These are phyloP conservation scores for Aspergillus niger DNA, from an alignment of 2,329 filamentous ascomycete species.

Conservation along the genomic window DNA sequence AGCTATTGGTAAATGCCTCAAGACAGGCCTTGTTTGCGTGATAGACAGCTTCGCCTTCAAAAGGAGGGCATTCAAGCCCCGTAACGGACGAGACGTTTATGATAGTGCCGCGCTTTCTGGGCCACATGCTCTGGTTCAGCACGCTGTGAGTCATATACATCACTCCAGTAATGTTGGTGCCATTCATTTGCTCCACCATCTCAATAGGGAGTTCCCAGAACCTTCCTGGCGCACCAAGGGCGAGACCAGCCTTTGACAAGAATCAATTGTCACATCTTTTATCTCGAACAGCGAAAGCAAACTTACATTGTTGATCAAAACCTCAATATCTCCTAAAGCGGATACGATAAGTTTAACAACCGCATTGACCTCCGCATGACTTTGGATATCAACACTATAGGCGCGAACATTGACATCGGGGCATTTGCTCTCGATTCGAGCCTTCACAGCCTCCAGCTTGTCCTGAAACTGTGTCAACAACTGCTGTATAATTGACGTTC, in stretches of 20 bases:
- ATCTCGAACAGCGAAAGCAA: background rate
- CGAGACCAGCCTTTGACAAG: slow-evolving; percentile 45
- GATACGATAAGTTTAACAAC: slow-evolving; percentile 35
- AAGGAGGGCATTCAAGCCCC: slow-evolving; percentile 51
- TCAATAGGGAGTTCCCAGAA: slow-evolving; percentile 48
- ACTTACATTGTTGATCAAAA: slow-evolving; percentile 50
- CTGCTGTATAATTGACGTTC: background rate
- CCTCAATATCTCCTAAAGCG: slow-evolving; percentile 44
- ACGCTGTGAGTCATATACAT: slow-evolving; percentile 51
- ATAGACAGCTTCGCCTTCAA: slow-evolving; percentile 53
- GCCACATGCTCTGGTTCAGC: slow-evolving; percentile 48
- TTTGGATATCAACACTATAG: slow-evolving; percentile 22
- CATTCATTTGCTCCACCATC: slow-evolving; percentile 49
- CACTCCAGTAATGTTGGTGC: slow-evolving; percentile 52
- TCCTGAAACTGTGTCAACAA: slow-evolving; percentile 15
- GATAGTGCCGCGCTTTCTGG: slow-evolving; percentile 46
- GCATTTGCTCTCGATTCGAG: background rate
- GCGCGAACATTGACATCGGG: slow-evolving; percentile 14
- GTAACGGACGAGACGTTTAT: slow-evolving; percentile 54
- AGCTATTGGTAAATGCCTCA: slow-evolving; percentile 53
- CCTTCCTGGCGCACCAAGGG: slow-evolving; percentile 47
- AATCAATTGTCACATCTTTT: background rate
- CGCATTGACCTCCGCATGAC: slow-evolving; percentile 23
- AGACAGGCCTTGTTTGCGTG: slow-evolving; percentile 52
- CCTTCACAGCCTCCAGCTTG: slow-evolving; percentile 18